Evolutionary conservation across 441 rosid species (phyloP), one percentile per base, ranked within the genome.

Genomic region (Populus hybrid): DNA sequence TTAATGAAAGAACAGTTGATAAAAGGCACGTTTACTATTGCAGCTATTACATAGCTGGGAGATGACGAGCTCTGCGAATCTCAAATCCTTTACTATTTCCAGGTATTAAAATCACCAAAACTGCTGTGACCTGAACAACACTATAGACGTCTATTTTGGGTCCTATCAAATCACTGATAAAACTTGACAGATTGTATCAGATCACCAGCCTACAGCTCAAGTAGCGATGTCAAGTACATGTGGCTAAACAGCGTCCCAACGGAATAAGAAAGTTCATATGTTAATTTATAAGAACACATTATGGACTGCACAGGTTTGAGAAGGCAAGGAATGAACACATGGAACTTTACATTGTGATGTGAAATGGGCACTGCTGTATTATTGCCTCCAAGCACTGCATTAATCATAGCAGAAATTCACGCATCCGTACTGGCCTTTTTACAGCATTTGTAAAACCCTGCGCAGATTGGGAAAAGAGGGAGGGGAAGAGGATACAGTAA

Each of bases 381-480:
- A 3, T n/a, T 69, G 21, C 75, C 30, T 69, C 23, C 78, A 35
- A 2, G 12, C 20, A 28, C 11, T 50, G 14, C 26, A 28, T 67
- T 74, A 46, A 73, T 92, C 85, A 87, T 30, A 50, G 69, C 74
- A 92, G 83, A 85, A 95, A 95, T 77, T 93, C 97, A 1, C 87
- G 89, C 89, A 95, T 92, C 40, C 91, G 91, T 59, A 89, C 96
- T 0, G 98, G 99, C 83, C 94, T 88, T 87, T 95, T 95, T 69
- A 92, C 91, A 73, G 98, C 98, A 82, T 95, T 95, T 76, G 99
- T 95, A 85, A 86, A 93, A 77, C 98, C 98, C 96, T 95, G 88
- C 66, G 80, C 38, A 42, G 53, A 68, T 3, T 42, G 53, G 63
- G 64, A 8, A 67, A 38, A 21, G 2, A 64, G 34, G 40, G 18